Evolutionary conservation across 768 basidiomycete genomes (phyloP).

Genomic region (Trametes coccinea): DNA sequence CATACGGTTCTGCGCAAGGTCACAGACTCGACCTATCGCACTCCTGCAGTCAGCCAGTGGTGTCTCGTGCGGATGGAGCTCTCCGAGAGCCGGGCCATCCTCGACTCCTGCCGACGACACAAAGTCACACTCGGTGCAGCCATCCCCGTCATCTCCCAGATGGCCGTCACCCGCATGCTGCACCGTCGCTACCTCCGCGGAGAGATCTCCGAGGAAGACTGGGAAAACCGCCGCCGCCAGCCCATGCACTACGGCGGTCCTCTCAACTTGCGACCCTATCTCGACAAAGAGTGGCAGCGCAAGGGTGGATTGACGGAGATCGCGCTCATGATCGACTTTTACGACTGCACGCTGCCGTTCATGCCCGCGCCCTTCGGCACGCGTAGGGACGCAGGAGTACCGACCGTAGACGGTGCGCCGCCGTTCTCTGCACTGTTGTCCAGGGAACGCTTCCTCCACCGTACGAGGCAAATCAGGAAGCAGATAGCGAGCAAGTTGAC

Average conservation of each 20-base stretch:
- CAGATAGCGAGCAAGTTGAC: conserved; percentile 37
- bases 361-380: conserved; percentile 40
- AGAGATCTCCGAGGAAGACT: conserved; percentile 50
- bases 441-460: conserved; percentile 46
- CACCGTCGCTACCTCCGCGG: conserved; percentile 48
- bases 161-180: conserved; percentile 53
- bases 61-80: conserved; percentile 30
- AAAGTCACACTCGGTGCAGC: conserved; percentile 53
- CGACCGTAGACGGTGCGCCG: conserved; percentile 43
- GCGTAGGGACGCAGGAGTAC: conserved; percentile 31
- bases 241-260: conserved; percentile 52
- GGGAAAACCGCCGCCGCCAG: conserved; percentile 50
- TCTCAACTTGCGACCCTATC: conserved; percentile 50
- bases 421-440: conserved; percentile 44
- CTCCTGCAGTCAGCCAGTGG: conserved; percentile 35
- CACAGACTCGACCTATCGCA: conserved; percentile 32
- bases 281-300: conserved; percentile 48
- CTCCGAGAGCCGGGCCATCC: conserved; percentile 35
- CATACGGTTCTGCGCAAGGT: conserved; percentile 52
- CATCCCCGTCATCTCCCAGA: conserved; percentile 50
- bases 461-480: conserved; percentile 40
- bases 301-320: conserved; percentile 47
- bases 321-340: conserved; percentile 45
- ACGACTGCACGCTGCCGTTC: conserved; percentile 44
- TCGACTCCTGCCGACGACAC: conserved; percentile 42